These are phyloP conservation scores for Allomyces arbusculus DNA, from an alignment of 192 early-diverging fungal genomes.

Conservation along the genomic window DNA sequence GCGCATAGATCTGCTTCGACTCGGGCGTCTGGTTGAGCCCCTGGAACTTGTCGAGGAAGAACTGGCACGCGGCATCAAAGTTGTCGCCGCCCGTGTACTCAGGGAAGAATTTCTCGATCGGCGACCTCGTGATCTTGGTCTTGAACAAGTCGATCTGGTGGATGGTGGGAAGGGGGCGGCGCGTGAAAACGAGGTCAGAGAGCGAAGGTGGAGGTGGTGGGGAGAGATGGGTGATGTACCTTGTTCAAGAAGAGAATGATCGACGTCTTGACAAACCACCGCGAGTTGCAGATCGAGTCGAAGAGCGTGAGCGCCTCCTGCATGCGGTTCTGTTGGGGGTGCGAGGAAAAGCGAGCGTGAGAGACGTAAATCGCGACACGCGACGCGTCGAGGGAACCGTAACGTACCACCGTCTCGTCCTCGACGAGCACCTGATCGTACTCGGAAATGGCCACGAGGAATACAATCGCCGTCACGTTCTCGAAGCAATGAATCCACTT, in stretches of 20 bases:
- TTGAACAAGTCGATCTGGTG: constrained; percentile 32
- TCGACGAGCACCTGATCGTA: constrained; percentile 37
- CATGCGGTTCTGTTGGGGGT: constrained; percentile 24
- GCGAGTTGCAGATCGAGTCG: constrained; percentile 36
- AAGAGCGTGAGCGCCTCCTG: constrained; percentile 36
- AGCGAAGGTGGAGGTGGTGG: too few species aligned
- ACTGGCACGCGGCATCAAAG: not conserved
- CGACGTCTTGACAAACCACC: constrained; percentile 35
- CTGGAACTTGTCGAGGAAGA: constrained; percentile 6
- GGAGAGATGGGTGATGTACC: not conserved
- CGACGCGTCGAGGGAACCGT: constrained; percentile 17
- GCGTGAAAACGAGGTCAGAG: not conserved
- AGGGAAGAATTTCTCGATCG: constrained; percentile 25
- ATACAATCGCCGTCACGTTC: constrained; percentile 30
- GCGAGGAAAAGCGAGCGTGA: not conserved
- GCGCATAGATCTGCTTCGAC: constrained; percentile 25
- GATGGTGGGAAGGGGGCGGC: not conserved
- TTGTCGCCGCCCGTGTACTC: constrained; percentile 22
- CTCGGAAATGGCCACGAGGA: constrained; percentile 34
- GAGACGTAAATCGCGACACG: not conserved
- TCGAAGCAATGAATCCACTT: constrained; percentile 35
- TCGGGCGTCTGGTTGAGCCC: constrained; percentile 8
- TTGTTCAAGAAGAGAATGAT: constrained; percentile 40
- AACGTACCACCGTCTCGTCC: constrained; percentile 21
- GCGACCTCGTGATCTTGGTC: constrained; percentile 21